Base-by-base conservation (phyloP, 2,329 filamentous ascomycete species). In the Aspergillus floridensis region DNA sequence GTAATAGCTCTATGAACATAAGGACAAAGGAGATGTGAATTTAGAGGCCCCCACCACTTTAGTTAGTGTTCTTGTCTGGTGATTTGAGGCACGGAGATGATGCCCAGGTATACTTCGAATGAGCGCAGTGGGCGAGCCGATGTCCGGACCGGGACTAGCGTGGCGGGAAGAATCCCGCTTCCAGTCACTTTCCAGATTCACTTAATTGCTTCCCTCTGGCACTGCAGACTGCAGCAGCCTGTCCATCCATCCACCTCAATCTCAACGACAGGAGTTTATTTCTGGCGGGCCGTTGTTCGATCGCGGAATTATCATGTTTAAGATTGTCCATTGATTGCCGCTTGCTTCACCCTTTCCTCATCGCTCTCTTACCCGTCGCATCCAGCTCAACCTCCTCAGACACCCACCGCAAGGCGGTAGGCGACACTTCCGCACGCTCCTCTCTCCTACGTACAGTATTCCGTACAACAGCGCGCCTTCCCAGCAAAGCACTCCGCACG, bases 151-250 rank as follows among this genome's bases (percentile, higher is more conserved):
- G 35, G 51, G 38, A 44, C 35, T 53, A 53, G 51, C 51, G 51
- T 19, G 19, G 5, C 35, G 32, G 51, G 51, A 53, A 53, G 51
- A 53, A 53, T 41, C 32, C 51, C 50, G 50, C n/a, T 31, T 32
- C 50, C 32, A 29, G 22, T 24, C 47, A 19, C 11, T 53, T 29
- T 53, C 51, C 19, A 32, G 16, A 26, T 46, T 53, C 35, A 44
- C 29, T 38, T 44, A 19, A 53, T 29, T 50, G 12, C 16, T 35
- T 16, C 10, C 32, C 10, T 35, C 32, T 32, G 21, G 21, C 24
- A 26, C 24, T 24, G 24, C 24, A 24, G 24, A 24, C 12, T 14
- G 12, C 21, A 21, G 12, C 21, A 21, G 21, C 21, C 21, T 21
- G 21, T 21, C 21, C 21, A 21, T 21, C 21, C 21, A 22, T 35